Evolutionary conservation across 805 yeast species (phyloP), one percentile per base, ranked within the genome.

Genomic region (Brettanomyces bruxellensis): DNA sequence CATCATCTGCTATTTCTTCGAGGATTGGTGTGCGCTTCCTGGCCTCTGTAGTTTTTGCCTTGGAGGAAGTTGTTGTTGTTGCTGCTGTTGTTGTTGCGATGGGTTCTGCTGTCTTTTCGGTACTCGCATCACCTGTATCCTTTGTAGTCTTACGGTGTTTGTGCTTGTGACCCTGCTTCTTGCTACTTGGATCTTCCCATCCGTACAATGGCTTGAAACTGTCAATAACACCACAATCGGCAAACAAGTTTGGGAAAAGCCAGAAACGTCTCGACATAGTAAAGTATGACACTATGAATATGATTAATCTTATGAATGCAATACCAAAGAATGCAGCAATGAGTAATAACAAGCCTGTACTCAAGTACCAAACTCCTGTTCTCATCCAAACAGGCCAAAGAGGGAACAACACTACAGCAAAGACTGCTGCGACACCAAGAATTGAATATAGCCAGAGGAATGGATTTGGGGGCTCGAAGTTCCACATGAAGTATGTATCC

Each of bases 161-260:
- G 40, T 42, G 35, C 14, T 42, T 14, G 13, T 40, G 34, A 6
- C 51, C 50, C 13, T 50, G 47, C 41, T 58, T 55, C 28, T 55
- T 58, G 14, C 51, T 54, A 38, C 61, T 61, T 14, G 69, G 64
- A 23, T 60, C 66, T 43, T 70, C 87, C 86, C 89, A 89, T 3
- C 81, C 93, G 60, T 85, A 93, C n/a, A 83, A 54, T 4, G 99
- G 99, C 53, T 74, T 74, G 70, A 93, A 93, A 70, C 95, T 85
- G 49, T 91, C 98, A 49, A 91, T 60, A 52, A 93, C 84, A 24
- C 97, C 96, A 56, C 95, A 90, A 60, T 93, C 99, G 51, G 83
- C 99, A 66, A 90, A 93, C 60, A 93, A 72, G 61, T 91, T 91
- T 47, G 99, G 99, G 74, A 88, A 91, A 41, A 93, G 62, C 99